Conservation (phyloP, 345 rosid genomes). For the Citrus unshiu region DNA sequence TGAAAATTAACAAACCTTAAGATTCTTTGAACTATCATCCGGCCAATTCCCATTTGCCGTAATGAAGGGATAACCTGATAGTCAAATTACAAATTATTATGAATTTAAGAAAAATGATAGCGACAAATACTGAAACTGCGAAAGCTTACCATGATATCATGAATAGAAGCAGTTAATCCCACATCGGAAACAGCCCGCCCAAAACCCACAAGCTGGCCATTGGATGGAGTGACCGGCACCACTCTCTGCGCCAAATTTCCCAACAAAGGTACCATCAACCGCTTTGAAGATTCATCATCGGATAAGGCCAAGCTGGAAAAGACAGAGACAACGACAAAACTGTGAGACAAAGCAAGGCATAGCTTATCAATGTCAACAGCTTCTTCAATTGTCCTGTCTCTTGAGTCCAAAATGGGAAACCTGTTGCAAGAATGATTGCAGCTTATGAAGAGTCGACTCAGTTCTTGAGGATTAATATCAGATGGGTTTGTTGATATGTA, state of each 20-base stretch:
- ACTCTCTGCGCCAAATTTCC: constrained; percentile 39
- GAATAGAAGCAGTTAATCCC: constrained; percentile 80
- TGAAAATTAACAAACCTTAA: constrained; percentile 45
- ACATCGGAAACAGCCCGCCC: constrained; percentile 83
- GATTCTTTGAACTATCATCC: constrained; percentile 63
- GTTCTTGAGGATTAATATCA: constrained; percentile 40
- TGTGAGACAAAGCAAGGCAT: constrained; percentile 54
- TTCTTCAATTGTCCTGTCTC: constrained; percentile 18
- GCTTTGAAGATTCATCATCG: neutral
- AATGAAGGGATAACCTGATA: constrained; percentile 77
- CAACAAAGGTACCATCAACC: constrained; percentile 7
- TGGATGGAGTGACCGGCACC: constrained; percentile 48
- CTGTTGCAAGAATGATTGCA: constrained; percentile 70
- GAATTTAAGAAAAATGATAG: neutral
- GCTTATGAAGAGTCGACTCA: constrained; percentile 41
- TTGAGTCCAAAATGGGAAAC: constrained; percentile 36
- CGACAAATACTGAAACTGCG: neutral
- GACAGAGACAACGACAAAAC: constrained; percentile 67
- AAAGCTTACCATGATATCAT: constrained; percentile 62
- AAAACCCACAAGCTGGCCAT: constrained; percentile 66
- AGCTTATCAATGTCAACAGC: constrained; percentile 57
- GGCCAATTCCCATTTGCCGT: constrained; percentile 72
- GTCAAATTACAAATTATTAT: constrained; percentile 12
- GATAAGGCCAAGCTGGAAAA: constrained; percentile 28
- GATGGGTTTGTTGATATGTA: constrained; percentile 59